Percentiles rank a stretch among this genome's conserved stretches.
These are phyloP conservation scores for Rhodotorula diobovata DNA, from an alignment of 768 basidiomycete species.

Conservation along the genomic window DNA sequence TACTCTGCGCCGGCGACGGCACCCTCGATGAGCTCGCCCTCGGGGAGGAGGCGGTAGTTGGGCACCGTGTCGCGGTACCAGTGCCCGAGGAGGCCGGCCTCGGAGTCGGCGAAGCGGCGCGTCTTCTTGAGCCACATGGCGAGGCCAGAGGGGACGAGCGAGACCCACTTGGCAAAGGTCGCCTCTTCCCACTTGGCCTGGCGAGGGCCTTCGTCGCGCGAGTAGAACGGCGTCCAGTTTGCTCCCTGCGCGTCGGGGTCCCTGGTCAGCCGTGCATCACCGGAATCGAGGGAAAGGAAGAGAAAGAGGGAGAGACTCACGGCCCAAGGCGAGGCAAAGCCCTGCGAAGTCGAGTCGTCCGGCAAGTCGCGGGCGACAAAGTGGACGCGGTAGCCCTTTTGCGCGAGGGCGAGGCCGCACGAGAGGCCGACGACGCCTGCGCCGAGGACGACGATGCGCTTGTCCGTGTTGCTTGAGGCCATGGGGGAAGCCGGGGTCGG, in stretches of 20 bases:
- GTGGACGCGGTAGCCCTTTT: constrained; percentile 42
- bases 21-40: constrained; percentile 6
- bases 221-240: constrained; percentile 45
- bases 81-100: constrained; percentile 15
- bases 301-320: constrained; percentile 24
- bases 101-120: constrained; percentile 3
- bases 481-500: not conserved
- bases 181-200: constrained; percentile 23
- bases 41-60: constrained; percentile 7
- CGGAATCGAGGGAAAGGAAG: too few relatives aligned
- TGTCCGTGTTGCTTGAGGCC: not conserved
- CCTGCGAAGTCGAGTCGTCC: constrained; percentile 42
- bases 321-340: constrained; percentile 49
- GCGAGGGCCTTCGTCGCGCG: constrained; percentile 32
- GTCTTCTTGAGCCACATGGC: constrained; percentile 23
- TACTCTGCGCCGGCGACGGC: constrained; percentile 50
- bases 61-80: constrained; percentile 30
- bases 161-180: constrained; percentile 19
- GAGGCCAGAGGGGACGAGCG: constrained; percentile 18
- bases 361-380: constrained; percentile 47
- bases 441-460: constrained; percentile 44
- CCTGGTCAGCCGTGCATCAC: not conserved
- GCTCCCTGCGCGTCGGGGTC: constrained; percentile 40
- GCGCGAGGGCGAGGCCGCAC: constrained; percentile 43
- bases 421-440: constrained; percentile 48